Base-by-base conservation (phyloP, 345 rosid genomes). In the Heritiera littoralis region DNA sequence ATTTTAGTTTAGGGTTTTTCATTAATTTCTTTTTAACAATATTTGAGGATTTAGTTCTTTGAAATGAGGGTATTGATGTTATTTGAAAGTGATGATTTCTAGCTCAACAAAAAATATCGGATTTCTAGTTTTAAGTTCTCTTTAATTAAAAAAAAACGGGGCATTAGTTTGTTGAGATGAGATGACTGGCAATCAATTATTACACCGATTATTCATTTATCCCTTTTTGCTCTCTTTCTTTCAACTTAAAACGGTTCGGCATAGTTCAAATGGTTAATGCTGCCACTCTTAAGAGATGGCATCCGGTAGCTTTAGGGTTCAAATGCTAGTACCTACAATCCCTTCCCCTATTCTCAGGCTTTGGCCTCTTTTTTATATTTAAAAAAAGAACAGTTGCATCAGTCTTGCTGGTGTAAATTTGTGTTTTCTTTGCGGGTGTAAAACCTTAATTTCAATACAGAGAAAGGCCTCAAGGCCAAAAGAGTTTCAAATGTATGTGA, bases 1-100 rank as follows among this genome's bases (percentile, higher is more conserved):
- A 52, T 41, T 35, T 79, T 76, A 20, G 65, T 75, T 51, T 15
- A 45, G 49, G 59, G 18, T 45, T 54, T 72, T 41, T 43, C 77
- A n/a, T n/a, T 55, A 45, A 11, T 1, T 51, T 79, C 35, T 18
- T 15, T 7, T 28, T 60, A 1, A 20, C 7, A 41, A 15, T 35
- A 18, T 55, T 55, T 71, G 9, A 54, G 20, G 70, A 17, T 58
- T 61, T 17, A 61, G 80, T 64, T 61, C 5, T 56, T n/a, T 14
- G 17, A 49, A 78, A 43, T 45, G 32, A 1, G 52, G 43, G 1
- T 38, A 38, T n/a, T 40, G 49, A 43, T 67, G 52, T 43, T n/a
- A n/a, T 67, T 43, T 43, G 15, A 15, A 68, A 68, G 48, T 45
- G 52, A 11, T 23, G 28, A 45, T 68, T 68, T 68, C 12, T 43